Base-by-base conservation (phyloP, 73 alveolate genomes). In the Effrenium voratum region DNA sequence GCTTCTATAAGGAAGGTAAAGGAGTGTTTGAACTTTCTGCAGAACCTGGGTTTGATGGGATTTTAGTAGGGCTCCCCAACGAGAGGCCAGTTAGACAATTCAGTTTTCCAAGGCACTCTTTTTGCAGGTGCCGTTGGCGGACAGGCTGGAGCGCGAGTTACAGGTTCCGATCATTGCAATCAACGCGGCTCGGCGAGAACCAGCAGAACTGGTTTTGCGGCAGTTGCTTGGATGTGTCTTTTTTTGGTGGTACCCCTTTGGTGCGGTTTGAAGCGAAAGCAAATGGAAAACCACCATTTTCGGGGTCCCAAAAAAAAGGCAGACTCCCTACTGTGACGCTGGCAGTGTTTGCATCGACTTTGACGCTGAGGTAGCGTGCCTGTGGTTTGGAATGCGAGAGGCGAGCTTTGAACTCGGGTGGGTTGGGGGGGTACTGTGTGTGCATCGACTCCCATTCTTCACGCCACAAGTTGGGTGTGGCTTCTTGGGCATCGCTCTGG, bases 301-400 rank as follows among this genome's bases (percentile, higher is more conserved):
- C 8, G 36, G 30, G 38, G 10, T n/a, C 72, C 28, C n/a, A 8
- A 12, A 34, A 19, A 24, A n/a, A 73, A 19, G 47, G 52, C 47
- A 2, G 52, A 36, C 52, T 40, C 24, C 36, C 15, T 16, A 16
- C 55, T 19, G 30, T 2, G 19, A 6, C 40, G 45, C n/a, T 6
- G 49, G 52, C 41, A 16, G n/a, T 57, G 73, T 10, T 6, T 5
- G 26, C n/a, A 6, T 19, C 73, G 5, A 59, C 30, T 13, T 52
- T 15, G 10, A 15, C 10, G 41, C 77, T 45, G 50, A 87, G 95
- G 95, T 87, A 66, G 95, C 95, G 15, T 87, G 95, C 43, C 50
- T 87, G 40, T 87, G 95, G 95, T 87, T 87, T 87, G 72, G 72
- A 32, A 63, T 87, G 95, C 95, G 95, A 60, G 95, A 87, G 84